Evolutionary conservation across 441 rosid species (phyloP).

Genomic region (Viola pubescens): DNA sequence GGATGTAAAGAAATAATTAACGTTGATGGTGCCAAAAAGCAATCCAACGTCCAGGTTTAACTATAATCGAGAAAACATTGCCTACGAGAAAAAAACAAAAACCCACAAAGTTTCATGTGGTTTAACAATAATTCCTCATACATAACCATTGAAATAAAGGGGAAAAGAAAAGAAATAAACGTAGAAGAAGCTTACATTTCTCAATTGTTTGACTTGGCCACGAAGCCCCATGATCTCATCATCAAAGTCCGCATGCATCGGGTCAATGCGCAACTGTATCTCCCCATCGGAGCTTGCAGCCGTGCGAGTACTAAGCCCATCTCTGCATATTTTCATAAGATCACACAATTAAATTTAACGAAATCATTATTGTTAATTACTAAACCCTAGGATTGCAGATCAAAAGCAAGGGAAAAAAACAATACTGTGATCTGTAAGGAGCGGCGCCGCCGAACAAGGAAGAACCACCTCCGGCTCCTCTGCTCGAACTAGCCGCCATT

Average conservation of each 20-base stretch:
- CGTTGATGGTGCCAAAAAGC: too few relatives aligned
- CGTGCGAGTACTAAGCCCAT: slow-evolving; percentile 76
- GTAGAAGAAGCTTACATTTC: slow-evolving; percentile 37
- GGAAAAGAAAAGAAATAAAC: background rate
- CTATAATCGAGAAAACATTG: too few relatives aligned
- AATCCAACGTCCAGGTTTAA: too few relatives aligned
- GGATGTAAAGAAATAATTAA: too few relatives aligned
- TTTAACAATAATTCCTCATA: too few relatives aligned
- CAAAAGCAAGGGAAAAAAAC: background rate
- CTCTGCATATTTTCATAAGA: slow-evolving; percentile 28
- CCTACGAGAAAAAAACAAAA: too few relatives aligned
- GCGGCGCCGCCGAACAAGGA: slow-evolving; percentile 33
- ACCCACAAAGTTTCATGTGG: too few relatives aligned
- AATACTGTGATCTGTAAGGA: slow-evolving; percentile 45
- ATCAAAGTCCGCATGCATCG: slow-evolving; percentile 73
- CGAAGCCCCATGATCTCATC: slow-evolving; percentile 83
- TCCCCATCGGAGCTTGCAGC: slow-evolving; percentile 57
- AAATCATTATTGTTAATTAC: background rate
- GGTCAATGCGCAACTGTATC: slow-evolving; percentile 87
- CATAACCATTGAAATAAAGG: background rate
- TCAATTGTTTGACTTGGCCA: slow-evolving; percentile 71
- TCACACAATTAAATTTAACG: background rate
- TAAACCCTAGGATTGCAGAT: slow-evolving; percentile 4
- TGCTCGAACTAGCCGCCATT: slow-evolving; percentile 34
- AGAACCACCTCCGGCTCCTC: slow-evolving; percentile 16